A percentile compares a stretch with the other conserved stretches of the same genome.
phyloP scores from a whole-genome alignment of 805 yeast species.

The Myxozyma neotropica region DNA sequence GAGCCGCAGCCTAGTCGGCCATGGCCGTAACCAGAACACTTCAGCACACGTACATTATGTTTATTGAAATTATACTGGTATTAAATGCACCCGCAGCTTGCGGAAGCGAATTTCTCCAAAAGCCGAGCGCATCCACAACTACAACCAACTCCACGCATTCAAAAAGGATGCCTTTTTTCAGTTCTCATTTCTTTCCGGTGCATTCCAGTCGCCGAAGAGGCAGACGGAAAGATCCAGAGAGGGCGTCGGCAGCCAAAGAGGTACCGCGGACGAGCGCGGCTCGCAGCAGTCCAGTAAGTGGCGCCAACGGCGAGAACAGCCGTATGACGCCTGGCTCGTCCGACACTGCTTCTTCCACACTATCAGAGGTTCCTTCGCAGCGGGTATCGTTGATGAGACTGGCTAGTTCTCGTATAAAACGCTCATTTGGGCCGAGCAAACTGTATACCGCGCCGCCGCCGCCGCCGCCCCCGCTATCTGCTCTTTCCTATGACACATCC shows the following conservation, averaged over 20 bases:
- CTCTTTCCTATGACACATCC: neutral
- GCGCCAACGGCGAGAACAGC: neutral
- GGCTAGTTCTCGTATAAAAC: neutral
- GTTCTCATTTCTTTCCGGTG: neutral
- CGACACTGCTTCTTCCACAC: neutral
- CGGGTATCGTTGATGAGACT: neutral
- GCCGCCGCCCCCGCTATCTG: neutral
- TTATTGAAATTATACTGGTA: no score
- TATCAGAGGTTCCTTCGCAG: neutral
- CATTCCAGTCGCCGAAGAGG: slow-evolving; percentile 1
- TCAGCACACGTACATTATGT: no score
- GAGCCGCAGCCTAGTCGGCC: no score
- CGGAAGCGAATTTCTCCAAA: no score
- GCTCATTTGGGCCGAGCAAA: neutral
- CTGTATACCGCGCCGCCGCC: neutral
- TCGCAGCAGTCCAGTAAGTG: neutral
- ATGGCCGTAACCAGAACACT: no score
- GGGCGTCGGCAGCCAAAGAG: neutral
- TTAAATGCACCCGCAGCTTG: no score
- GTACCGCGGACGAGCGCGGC: neutral
- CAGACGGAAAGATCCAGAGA: neutral
- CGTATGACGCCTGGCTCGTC: neutral
- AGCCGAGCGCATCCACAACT: no score
- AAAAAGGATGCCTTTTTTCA: neutral
- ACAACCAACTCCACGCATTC: no score